These are phyloP conservation scores for Globisporangium sylvaticum DNA, from an alignment of 352 stramenopile genomes.

Conservation along the genomic window DNA sequence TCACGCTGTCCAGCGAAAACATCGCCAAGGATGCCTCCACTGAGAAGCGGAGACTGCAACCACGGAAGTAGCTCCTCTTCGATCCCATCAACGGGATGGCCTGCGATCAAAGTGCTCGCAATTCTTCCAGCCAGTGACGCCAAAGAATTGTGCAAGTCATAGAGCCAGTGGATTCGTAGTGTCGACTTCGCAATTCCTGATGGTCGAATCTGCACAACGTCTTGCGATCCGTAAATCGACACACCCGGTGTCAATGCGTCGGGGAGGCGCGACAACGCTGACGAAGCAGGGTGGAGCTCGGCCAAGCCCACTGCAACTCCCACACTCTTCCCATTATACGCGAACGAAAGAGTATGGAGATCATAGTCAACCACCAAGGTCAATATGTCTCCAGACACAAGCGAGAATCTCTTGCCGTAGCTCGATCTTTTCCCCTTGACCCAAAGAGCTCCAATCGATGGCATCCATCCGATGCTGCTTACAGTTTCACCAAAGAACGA, in stretches of 20 bases:
- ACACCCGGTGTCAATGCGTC: constrained; percentile 45
- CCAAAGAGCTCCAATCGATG: constrained; percentile 73
- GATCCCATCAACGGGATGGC: constrained; percentile 62
- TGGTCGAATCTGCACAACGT: constrained; percentile 69
- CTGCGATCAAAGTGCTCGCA: constrained; percentile 68
- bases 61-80: constrained; percentile 84
- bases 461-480: constrained; percentile 82
- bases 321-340: constrained; percentile 59
- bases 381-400: constrained; percentile 66
- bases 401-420: constrained; percentile 43
- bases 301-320: constrained; percentile 50
- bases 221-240: constrained; percentile 65
- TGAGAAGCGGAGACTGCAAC: constrained; percentile 79
- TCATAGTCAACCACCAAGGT: constrained; percentile 75
- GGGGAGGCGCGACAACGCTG: constrained; percentile 27
- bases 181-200: constrained; percentile 77
- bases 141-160: constrained; percentile 75
- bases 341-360: constrained; percentile 63
- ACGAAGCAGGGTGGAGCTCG: constrained; percentile 34
- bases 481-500: constrained; percentile 45
- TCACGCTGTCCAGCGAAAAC: constrained; percentile 5
- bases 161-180: constrained; percentile 75
- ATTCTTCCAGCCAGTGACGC: constrained; percentile 68
- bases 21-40: constrained; percentile 45
- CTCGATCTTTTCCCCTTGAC: constrained; percentile 47